These are phyloP conservation scores for Cylindrodendrum hubeiense DNA, from an alignment of 2,329 filamentous ascomycete species.

Conservation along the genomic window DNA sequence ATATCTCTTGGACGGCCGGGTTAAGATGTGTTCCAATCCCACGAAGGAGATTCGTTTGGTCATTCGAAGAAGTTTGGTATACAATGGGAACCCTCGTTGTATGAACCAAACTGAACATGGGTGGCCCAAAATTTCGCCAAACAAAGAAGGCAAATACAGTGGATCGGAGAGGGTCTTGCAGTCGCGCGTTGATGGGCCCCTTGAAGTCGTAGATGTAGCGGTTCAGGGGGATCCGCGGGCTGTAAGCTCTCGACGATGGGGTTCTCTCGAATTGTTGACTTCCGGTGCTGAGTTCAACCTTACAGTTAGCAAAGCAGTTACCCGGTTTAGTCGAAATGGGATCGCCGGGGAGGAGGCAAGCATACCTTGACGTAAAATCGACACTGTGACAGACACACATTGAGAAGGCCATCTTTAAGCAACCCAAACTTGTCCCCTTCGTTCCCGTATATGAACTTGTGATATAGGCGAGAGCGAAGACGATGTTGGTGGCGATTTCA, in stretches of 20 bases:
- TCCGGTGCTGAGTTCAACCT: no score
- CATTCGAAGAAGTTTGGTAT: not conserved
- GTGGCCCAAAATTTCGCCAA: not conserved
- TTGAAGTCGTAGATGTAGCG: slow-evolving; percentile 4
- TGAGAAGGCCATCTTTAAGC: not conserved
- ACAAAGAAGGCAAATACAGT: not conserved
- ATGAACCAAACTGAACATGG: not conserved
- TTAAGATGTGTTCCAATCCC: not conserved
- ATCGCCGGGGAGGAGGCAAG: not conserved
- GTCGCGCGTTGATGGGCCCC: slow-evolving; percentile 3
- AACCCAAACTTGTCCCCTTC: no score
- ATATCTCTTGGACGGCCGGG: not conserved
- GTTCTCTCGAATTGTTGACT: not conserved
- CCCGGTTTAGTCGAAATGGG: not conserved
- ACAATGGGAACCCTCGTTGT: not conserved
- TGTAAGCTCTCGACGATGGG: not conserved
- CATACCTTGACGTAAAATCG: not conserved
- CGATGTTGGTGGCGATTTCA: no score
- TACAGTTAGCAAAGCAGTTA: not conserved
- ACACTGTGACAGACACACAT: not conserved
- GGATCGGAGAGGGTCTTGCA: slow-evolving; percentile 3
- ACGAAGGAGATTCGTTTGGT: not conserved
- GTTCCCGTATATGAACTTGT: no score
- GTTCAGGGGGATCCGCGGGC: not conserved
- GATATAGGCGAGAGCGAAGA: no score